A percentile compares a stretch with the other conserved stretches of the same genome.
These are phyloP conservation scores for Phytophthora ohioensis DNA, from an alignment of 352 stramenopile species.

Conservation along the genomic window DNA sequence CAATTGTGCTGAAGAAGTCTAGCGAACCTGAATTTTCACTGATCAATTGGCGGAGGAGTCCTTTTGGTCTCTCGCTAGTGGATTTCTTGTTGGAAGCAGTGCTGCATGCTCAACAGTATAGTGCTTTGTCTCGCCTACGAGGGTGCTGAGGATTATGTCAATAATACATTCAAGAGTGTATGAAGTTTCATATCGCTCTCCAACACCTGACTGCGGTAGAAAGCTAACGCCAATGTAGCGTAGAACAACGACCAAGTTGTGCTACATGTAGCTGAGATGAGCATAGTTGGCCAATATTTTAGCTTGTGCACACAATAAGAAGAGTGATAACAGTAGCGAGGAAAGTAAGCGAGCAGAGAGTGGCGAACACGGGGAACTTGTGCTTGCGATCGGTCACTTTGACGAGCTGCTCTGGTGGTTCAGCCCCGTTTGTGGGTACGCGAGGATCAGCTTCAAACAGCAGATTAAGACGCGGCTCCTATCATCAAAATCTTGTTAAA, in stretches of 20 bases:
- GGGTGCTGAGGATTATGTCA: slow-evolving; percentile 11
- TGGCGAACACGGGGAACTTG: slow-evolving; percentile 75
- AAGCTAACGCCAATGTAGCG: too few species aligned
- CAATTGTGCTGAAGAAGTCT: slow-evolving; percentile 6
- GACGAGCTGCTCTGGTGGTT: slow-evolving; percentile 73
- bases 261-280: too few species aligned
- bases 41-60: slow-evolving; percentile 41
- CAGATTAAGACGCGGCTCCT: slow-evolving; percentile 1
- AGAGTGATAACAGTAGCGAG: slow-evolving; percentile 67
- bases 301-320: slow-evolving; percentile 70
- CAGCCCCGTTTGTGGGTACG: slow-evolving; percentile 58
- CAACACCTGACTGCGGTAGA: neutral
- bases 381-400: slow-evolving; percentile 79
- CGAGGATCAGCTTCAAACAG: slow-evolving; percentile 30
- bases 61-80: slow-evolving; percentile 37
- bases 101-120: slow-evolving; percentile 39
- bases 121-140: slow-evolving; percentile 28
- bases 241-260: too few species aligned
- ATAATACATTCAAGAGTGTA: slow-evolving; percentile 4
- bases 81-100: slow-evolving; percentile 43
- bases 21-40: slow-evolving; percentile 27
- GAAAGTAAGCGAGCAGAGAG: slow-evolving; percentile 74
- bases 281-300: slow-evolving; percentile 6
- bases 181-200: too few species aligned
- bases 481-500: neutral